Evolutionary conservation across 139 green algal species (phyloP), one percentile per base, ranked within the genome.

Genomic region (Chlorella sorokiniana): DNA sequence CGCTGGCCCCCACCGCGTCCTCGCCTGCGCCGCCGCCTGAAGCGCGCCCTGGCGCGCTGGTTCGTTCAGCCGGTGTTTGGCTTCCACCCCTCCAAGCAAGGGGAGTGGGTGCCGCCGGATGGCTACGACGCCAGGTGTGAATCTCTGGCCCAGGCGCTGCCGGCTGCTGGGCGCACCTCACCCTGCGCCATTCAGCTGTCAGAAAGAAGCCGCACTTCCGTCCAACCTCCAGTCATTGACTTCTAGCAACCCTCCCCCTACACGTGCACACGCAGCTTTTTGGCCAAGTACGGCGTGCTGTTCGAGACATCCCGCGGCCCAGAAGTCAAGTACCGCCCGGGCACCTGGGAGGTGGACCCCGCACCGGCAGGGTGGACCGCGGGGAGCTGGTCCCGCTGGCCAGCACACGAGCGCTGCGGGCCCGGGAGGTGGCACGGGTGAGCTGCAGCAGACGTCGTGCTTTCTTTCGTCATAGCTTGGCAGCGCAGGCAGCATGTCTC

Each of bases 241-340:
- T n/a, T n/a, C n/a, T n/a, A n/a, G n/a, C n/a, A n/a, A n/a, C 9
- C 22, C 22, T 14, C 38, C 18, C 18, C 38, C 29, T 7, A 8
- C 41, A 16, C 3, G 22, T 27, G 25, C 10, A 1, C 9, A 0
- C 16, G 38, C 69, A 76, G 71, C 51, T 79, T 79, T 68, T 51
- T 79, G 11, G 72, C 72, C 0, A 35, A 37, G 0, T 79, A 64
- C 25, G 72, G 72, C 1, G 72, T 79, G 72, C 72, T 79, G 72
- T 79, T 79, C 52, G 72, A 79, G 72, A 79, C 72, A 37, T n/a
- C 35, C 37, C 37, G 72, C 9, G 72, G 72, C 14, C 72, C 72
- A 1, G 9, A 14, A 4, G 52, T 79, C 2, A n/a, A 68, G 52
- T 79, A 79, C 72, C 38, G 72, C 51, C 72, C 72, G 35, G 72